Conservation (phyloP, 495 filamentous ascomycete species). For the Rostrohypoxylon terebratum region DNA sequence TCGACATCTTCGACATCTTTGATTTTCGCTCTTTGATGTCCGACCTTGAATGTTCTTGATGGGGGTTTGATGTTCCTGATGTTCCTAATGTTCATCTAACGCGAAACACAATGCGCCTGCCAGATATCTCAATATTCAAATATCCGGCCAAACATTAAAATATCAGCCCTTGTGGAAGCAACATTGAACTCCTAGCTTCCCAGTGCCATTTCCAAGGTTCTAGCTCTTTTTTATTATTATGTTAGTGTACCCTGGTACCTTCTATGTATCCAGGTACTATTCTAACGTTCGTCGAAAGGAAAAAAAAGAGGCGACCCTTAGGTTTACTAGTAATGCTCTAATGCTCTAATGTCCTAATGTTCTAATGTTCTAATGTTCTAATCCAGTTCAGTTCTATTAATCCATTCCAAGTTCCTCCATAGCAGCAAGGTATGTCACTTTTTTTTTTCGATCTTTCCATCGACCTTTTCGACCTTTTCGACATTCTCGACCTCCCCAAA, state of each 20-base stretch:
- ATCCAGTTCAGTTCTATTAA: conserved; percentile 11
- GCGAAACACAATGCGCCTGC: conserved; percentile 30
- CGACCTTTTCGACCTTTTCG: background rate
- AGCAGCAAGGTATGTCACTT: conserved; percentile 30
- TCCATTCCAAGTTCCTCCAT: conserved; percentile 23
- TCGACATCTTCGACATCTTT: background rate
- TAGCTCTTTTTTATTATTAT: conserved; percentile 11
- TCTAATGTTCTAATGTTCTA: background rate
- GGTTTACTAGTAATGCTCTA: background rate
- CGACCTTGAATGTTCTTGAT: too few species aligned
- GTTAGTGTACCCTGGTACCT: conserved; percentile 39
- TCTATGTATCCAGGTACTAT: conserved; percentile 19
- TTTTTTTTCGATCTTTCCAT: too few species aligned
- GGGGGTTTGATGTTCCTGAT: background rate
- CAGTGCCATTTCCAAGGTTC: conserved; percentile 1
- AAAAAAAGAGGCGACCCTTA: conserved; percentile 3
- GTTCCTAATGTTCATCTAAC: conserved; percentile 10
- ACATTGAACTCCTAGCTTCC: conserved; percentile 24
- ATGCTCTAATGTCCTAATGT: background rate
- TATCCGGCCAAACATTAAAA: background rate
- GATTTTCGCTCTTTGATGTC: background rate
- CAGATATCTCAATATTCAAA: background rate
- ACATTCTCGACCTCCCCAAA: background rate
- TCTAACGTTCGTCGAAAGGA: conserved; percentile 34
- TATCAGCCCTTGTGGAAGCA: conserved; percentile 17